phyloP scores from a whole-genome alignment of 116 monocot species.

The Iris pallida region DNA sequence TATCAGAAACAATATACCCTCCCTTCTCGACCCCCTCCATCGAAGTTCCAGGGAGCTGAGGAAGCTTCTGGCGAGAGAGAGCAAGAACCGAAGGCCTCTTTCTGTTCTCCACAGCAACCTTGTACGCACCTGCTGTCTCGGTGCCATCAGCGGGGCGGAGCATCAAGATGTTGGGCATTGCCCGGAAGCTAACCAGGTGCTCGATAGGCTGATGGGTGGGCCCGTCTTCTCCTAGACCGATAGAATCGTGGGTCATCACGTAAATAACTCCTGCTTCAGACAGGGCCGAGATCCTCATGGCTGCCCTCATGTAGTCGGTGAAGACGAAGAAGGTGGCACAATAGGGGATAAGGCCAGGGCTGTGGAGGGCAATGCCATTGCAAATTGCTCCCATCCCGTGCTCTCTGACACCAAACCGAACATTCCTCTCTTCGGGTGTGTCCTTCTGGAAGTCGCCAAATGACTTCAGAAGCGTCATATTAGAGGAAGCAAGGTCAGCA shows the following conservation, averaged over 20 bases:
- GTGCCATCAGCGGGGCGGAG: conserved; percentile 86
- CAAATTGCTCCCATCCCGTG: conserved; percentile 99
- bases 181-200: conserved; percentile 83
- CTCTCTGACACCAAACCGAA: conserved; percentile 94
- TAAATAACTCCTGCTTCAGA: conserved; percentile 77
- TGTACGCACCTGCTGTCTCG: conserved; percentile 92
- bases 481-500: conserved; percentile 73
- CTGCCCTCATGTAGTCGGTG: conserved; percentile 23
- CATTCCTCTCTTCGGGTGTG: conserved; percentile 32
- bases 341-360: conserved; percentile 33
- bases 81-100: conserved; percentile 91
- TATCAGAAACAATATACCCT: conserved; percentile 87
- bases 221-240: conserved; percentile 20
- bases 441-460: conserved; percentile 18
- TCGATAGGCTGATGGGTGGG: conserved; percentile 86
- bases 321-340: conserved; percentile 27
- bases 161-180: conserved; percentile 95
- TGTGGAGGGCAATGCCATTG: conserved; percentile 26
- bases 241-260: conserved; percentile 82
- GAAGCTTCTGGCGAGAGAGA: conserved; percentile 91
- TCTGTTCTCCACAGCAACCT: conserved; percentile 64
- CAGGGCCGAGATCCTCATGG: conserved; percentile 69
- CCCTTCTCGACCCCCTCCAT: conserved; percentile 86
- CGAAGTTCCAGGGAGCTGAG: conserved; percentile 85
- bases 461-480: conserved; percentile 24